phyloP scores from a whole-genome alignment of 1,139 yeast species.

The Protomyces gravidus region DNA sequence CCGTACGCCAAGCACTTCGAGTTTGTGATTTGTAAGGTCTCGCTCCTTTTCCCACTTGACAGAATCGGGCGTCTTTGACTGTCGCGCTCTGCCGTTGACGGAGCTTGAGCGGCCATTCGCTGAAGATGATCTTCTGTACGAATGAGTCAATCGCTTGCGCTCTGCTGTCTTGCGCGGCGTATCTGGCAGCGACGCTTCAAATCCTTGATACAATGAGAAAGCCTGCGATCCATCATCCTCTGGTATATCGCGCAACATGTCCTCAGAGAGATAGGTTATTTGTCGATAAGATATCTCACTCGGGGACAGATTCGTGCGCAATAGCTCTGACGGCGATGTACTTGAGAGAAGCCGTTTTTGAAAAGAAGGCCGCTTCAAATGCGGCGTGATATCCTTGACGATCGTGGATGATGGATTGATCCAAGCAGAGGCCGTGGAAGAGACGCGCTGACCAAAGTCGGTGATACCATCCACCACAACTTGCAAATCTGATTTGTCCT shows the following conservation, averaged over 20 bases:
- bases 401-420: conserved; percentile 26
- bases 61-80: conserved; percentile 11
- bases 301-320: conserved; percentile 37
- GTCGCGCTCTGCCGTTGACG: conserved; percentile 2
- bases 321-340: conserved; percentile 46
- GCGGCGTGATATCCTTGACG: conserved; percentile 25
- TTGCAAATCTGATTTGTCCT: conserved; percentile 13
- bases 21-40: conserved; percentile 46
- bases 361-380: conserved; percentile 24
- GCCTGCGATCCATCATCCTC: conserved; percentile 36
- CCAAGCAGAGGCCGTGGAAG: conserved; percentile 29
- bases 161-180: conserved; percentile 9
- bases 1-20: conserved; percentile 57
- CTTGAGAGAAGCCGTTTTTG: conserved; percentile 32
- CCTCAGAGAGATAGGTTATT: conserved; percentile 54
- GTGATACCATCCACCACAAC: conserved; percentile 21
- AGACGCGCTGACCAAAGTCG: conserved; percentile 20
- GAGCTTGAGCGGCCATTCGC: conserved; percentile 1
- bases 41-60: conserved; percentile 43
- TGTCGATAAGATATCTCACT: conserved; percentile 40
- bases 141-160: background rate
- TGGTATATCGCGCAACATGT: conserved; percentile 52
- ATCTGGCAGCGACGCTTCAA: conserved; percentile 52
- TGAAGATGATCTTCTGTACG: conserved; percentile 8
- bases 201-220: conserved; percentile 63